Conservation (phyloP, 202 grass and related monocot genomes). For the Eragrostis tef region DNA sequence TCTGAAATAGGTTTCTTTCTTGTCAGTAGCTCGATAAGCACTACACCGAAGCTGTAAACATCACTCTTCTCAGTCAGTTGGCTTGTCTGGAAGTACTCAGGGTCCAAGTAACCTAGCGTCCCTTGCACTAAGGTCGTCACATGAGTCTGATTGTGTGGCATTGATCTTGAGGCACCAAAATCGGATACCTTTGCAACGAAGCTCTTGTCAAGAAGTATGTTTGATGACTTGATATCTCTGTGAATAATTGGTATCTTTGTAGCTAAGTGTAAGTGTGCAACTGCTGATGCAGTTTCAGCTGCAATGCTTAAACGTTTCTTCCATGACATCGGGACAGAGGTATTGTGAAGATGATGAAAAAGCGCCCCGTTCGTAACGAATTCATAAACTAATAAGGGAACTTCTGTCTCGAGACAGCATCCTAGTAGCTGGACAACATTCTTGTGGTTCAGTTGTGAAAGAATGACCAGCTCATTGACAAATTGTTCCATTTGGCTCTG, state of each 20-base stretch:
- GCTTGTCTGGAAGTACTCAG: conserved; percentile 79
- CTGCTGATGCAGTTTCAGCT: conserved; percentile 65
- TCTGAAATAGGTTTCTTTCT: conserved; percentile 60
- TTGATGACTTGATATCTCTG: conserved; percentile 77
- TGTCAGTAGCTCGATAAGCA: conserved; percentile 68
- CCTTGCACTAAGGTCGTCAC: conserved; percentile 81
- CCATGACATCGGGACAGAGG: conserved; percentile 53
- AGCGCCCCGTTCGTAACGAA: conserved; percentile 70
- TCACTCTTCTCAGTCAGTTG: conserved; percentile 83
- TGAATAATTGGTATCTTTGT: conserved; percentile 63
- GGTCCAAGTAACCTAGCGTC: conserved; percentile 81
- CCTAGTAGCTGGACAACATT: conserved; percentile 72
- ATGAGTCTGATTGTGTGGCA: conserved; percentile 68
- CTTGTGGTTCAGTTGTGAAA: conserved; percentile 61
- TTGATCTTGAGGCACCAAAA: conserved; percentile 75
- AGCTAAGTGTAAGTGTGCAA: conserved; percentile 66
- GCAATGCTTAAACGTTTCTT: conserved; percentile 63
- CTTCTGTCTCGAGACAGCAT: conserved; percentile 68
- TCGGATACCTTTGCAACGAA: conserved; percentile 76
- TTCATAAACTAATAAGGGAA: conserved; percentile 81
- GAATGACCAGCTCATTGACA: conserved; percentile 64
- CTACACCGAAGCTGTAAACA: conserved; percentile 84
- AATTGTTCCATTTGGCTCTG: conserved; percentile 61
- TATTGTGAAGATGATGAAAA: conserved; percentile 66
- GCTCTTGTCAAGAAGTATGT: conserved; percentile 70